Evolutionary conservation across 169 alveolate species (phyloP), one percentile per base, ranked within the genome.

Genomic region (Plasmodium gonderi): DNA sequence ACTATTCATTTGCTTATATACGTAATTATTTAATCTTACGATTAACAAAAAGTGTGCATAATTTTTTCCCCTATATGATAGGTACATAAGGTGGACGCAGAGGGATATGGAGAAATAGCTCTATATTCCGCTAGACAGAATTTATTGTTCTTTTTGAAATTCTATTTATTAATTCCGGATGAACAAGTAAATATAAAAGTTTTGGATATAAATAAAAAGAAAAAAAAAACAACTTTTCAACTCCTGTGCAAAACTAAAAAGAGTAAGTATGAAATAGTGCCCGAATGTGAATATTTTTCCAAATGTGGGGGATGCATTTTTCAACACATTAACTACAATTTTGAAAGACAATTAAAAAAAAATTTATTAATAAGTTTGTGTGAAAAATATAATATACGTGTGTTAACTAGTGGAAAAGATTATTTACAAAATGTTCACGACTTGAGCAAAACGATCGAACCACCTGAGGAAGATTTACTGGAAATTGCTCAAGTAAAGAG

Each of bases 31-130:
- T n/a, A n/a, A n/a, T n/a, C n/a, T n/a, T n/a, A n/a, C n/a, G n/a
- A n/a, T n/a, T 6, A 17, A 29, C 31, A 23, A 14, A 20, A 44
- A 20, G 29, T n/a, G n/a, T 54, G 38, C 23, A 29, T 79, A 36
- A 47, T 17, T 12, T 6, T 79, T 29, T 36, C 11, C 17, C 11
- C 36, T 8, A 14, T 26, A 51, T 54, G 14, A 44, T 44, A 87
- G 93, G 93, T 87, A 33, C 93, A 87, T 36, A 54, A 49, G n/a
- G 29, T 87, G 8, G 90, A 87, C 49, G 12, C 93, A 23, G 69
- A 75, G 12, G 93, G 93, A 33, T 76, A 87, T 67, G 93, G 93
- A 51, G 93, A 87, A 76, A 87, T 87, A 23, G 90, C 93, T 3
- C 23, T 87, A 23, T 76, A 87, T 67, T 44, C 79, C 9, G 47